Evolutionary conservation across 176 grass and related monocot species (phyloP), one percentile per base, ranked within the genome.

Genomic region (Carex pumila): DNA sequence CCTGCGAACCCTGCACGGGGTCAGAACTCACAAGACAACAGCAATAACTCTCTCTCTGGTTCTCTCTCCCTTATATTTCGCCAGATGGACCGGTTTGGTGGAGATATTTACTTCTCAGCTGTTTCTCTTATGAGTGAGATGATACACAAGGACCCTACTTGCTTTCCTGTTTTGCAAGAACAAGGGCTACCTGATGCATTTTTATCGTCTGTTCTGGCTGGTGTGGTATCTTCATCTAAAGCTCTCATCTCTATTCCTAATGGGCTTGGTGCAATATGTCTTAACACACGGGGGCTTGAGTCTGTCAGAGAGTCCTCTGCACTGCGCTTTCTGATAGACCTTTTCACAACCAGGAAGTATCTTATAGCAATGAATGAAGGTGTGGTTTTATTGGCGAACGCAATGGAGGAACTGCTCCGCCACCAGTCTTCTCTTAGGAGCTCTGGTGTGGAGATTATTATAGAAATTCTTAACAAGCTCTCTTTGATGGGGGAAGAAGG

Each of bases 91-190:
- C 92, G 68, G 75, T 99, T 99, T 86, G 96, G 96, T 77, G 96
- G 96, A 21, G 93, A 99, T 56, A 99, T 99, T 47, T 99, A 99
- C 84, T 99, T 95, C 89, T 94, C 96, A 83, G 88, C 93, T 77
- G 96, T 99, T 72, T 93, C 93, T 86, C 91, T 99, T 87, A 95
- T 99, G 96, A 95, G 93, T 56, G 96, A 99, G 85, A 99, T 99
- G 82, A 99, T 99, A 84, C 96, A 99, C 69, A 99, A 93, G 83
- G 96, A 99, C 65, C 96, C 96, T 65, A 99, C 91, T 72, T 95
- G 96, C 83, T 99, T 93, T 89, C 70, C 85, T 91, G 75, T 90
- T 87, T 83, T 99, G 73, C 87, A 94, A 73, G 93, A 99, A 80
- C 90, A 91, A 89, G 92, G 90, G 82, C 87, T 99, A 80, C 96